Percentiles rank a stretch among this genome's conserved stretches.
Conservation (phyloP, 2,329 filamentous ascomycete genomes). For the Raffaelea ambrosiae region DNA sequence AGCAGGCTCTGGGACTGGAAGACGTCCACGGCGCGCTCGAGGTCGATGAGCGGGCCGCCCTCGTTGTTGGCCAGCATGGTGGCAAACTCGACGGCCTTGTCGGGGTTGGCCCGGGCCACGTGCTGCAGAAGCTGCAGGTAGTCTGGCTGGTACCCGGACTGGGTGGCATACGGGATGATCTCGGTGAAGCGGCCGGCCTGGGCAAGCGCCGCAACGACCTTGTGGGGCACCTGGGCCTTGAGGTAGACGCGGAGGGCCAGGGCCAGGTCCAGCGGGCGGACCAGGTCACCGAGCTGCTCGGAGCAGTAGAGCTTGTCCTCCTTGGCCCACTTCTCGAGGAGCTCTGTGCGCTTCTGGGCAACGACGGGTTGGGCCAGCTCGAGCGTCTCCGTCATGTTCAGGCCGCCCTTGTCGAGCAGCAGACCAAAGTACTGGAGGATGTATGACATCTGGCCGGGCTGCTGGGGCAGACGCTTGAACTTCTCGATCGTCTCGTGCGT, state of each 20-base stretch:
- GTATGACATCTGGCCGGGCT: constrained; percentile 80
- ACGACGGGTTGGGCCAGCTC: constrained; percentile 90
- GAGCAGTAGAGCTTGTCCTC: constrained; percentile 95
- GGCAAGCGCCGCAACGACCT: constrained; percentile 90
- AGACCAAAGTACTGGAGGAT: constrained; percentile 98
- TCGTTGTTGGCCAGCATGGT: constrained; percentile 86
- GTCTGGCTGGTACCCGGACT: constrained; percentile 86
- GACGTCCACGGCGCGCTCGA: constrained; percentile 92
- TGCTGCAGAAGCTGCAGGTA: constrained; percentile 89
- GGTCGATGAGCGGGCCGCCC: constrained; percentile 76
- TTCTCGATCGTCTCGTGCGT: constrained; percentile 92
- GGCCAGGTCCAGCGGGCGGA: constrained; percentile 80
- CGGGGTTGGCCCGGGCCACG: constrained; percentile 81
- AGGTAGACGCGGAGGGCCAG: constrained; percentile 85
- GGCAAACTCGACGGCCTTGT: constrained; percentile 92
- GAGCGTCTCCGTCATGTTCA: constrained; percentile 90
- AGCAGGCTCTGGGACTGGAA: constrained; percentile 98
- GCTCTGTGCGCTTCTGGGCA: constrained; percentile 85
- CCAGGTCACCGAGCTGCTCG: constrained; percentile 90
- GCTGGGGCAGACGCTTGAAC: constrained; percentile 78
- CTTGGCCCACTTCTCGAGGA: constrained; percentile 95
- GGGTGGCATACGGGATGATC: constrained; percentile 83
- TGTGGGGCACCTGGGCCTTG: constrained; percentile 81
- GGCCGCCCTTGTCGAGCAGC: constrained; percentile 85
- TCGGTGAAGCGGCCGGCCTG: constrained; percentile 96